These are phyloP conservation scores for Suillus spraguei DNA, from an alignment of 768 basidiomycete genomes.

Conservation along the genomic window DNA sequence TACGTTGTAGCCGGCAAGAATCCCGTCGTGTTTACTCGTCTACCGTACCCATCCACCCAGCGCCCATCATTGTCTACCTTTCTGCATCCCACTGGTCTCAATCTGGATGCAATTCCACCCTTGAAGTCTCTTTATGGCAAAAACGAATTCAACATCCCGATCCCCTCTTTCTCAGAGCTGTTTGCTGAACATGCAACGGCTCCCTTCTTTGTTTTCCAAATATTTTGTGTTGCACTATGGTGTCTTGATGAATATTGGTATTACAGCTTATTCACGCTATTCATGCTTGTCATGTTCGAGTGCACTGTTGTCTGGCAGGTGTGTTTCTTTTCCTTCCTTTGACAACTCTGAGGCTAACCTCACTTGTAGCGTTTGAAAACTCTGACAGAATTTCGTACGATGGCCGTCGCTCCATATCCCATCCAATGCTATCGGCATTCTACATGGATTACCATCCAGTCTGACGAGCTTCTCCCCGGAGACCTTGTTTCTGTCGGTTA, in stretches of 20 bases:
- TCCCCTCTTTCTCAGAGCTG: conserved; percentile 90
- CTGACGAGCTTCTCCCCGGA: conserved; percentile 88
- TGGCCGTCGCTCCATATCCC: conserved; percentile 90
- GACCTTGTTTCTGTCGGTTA: conserved; percentile 83
- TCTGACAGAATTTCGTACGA: conserved; percentile 93
- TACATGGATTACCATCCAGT: conserved; percentile 80
- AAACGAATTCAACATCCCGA: conserved; percentile 97
- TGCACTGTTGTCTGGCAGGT: conserved; percentile 99
- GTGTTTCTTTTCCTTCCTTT: conserved; percentile 25
- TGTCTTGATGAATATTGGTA: conserved; percentile 99
- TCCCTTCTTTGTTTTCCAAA: conserved; percentile 98
- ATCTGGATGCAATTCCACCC: conserved; percentile 46
- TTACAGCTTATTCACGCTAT: conserved; percentile 94
- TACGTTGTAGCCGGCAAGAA: conserved; percentile 68
- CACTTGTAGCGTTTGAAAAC: conserved; percentile 80
- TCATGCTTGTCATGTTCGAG: conserved; percentile 98
- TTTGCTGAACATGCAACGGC: conserved; percentile 97
- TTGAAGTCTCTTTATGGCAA: conserved; percentile 77
- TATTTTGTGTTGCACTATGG: conserved; percentile 98
- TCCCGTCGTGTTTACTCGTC: conserved; percentile 68
- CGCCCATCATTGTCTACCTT: conserved; percentile 72
- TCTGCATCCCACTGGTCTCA: conserved; percentile 58
- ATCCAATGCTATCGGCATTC: conserved; percentile 81
- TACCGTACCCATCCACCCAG: conserved; percentile 86
- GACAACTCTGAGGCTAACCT: conserved; percentile 10